phyloP scores from a whole-genome alignment of 768 basidiomycete species.

The Amanita pseudoporphyria region DNA sequence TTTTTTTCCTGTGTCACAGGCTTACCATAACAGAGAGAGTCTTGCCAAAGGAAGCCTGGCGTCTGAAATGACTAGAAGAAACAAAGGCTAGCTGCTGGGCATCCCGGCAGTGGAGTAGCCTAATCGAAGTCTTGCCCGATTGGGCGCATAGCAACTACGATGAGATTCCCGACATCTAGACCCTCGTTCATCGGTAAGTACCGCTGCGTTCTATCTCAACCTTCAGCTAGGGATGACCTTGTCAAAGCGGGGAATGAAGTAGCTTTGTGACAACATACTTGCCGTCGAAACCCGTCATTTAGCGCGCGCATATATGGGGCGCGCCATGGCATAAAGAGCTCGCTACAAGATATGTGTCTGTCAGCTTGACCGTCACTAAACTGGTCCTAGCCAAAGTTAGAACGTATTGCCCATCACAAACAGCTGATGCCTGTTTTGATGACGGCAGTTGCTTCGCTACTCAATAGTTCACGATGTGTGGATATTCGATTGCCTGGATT shows the following conservation, averaged over 20 bases:
- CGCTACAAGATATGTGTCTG: not conserved
- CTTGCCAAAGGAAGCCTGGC: not conserved
- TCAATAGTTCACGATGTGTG: not conserved
- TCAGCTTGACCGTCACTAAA: not conserved
- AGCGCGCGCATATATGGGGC: too few species aligned
- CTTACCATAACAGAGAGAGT: not conserved
- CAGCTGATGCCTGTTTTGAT: not conserved
- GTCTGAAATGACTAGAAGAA: not conserved
- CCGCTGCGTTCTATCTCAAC: not conserved
- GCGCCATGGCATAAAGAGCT: not conserved
- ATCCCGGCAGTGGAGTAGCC: not conserved
- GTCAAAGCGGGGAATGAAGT: not conserved
- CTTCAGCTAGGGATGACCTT: not conserved
- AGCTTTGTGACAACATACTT: not conserved
- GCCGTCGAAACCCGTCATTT: not conserved
- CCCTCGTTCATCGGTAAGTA: not conserved
- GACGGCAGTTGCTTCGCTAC: not conserved
- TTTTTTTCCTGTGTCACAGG: not conserved
- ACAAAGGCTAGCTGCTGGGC: not conserved
- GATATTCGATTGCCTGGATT: not conserved
- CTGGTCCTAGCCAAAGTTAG: not conserved
- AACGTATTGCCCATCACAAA: not conserved
- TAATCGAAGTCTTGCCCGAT: not conserved
- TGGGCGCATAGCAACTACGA: not conserved
- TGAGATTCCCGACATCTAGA: too few species aligned